Evolutionary conservation across 2,329 filamentous ascomycete genomes (phyloP).

Genomic region (Phoma sp.): DNA sequence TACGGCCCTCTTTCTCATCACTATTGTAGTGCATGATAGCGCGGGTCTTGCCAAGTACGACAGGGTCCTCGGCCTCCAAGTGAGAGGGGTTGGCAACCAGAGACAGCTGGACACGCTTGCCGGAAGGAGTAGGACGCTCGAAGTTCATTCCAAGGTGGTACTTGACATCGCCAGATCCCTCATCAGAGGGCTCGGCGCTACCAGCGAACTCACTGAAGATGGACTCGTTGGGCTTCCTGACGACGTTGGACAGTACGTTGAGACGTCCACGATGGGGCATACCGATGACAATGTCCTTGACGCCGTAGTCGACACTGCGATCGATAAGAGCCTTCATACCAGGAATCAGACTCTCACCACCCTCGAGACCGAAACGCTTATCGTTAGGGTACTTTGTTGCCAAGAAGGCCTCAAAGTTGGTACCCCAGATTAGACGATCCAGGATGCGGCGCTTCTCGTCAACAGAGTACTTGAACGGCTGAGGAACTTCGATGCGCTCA

Average conservation of each 20-base stretch:
- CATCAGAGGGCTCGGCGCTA: slow-evolving; percentile 83
- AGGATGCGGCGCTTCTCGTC: slow-evolving; percentile 98
- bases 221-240: slow-evolving; percentile 98
- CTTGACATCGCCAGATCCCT: slow-evolving; percentile 98
- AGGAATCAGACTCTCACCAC: slow-evolving; percentile 93
- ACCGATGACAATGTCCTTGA: slow-evolving; percentile 99
- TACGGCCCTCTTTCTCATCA: slow-evolving; percentile 85
- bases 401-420: slow-evolving; percentile 94
- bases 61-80: slow-evolving; percentile 96
- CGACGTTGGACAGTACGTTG: slow-evolving; percentile 97
- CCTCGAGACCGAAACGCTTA: slow-evolving; percentile 98
- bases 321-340: slow-evolving; percentile 99
- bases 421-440: slow-evolving; percentile 97
- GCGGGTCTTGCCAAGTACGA: slow-evolving; percentile 95
- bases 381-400: slow-evolving; percentile 99
- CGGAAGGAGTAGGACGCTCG: slow-evolving; percentile 95
- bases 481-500: slow-evolving; percentile 90
- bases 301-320: slow-evolving; percentile 95
- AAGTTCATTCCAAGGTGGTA: slow-evolving; percentile 99
- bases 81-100: slow-evolving; percentile 98
- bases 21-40: slow-evolving; percentile 99
- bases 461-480: slow-evolving; percentile 95
- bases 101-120: slow-evolving; percentile 98
- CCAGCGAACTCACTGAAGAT: slow-evolving; percentile 99
- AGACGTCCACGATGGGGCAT: slow-evolving; percentile 99